phyloP scores from a whole-genome alignment of 2,329 filamentous ascomycete species.

The Diaporthe helianthi region DNA sequence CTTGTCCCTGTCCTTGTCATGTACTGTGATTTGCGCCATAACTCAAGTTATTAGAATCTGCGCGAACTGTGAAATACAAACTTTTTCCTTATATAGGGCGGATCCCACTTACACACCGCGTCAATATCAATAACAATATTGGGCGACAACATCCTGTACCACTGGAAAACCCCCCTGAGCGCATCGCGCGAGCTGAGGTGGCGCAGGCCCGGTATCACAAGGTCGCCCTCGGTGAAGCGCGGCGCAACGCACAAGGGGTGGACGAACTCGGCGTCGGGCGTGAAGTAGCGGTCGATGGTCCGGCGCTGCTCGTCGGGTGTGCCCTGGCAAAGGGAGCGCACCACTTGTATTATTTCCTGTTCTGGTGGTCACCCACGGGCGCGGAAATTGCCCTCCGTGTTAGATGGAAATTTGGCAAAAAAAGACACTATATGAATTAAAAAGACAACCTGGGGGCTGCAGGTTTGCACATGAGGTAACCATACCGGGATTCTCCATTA shows the following conservation, averaged over 20 bases:
- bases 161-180: constrained; percentile 75
- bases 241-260: constrained; percentile 81
- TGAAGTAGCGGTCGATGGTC: constrained; percentile 76
- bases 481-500: constrained; percentile 54
- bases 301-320: constrained; percentile 69
- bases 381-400: constrained; percentile 12
- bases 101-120: constrained; percentile 51
- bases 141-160: constrained; percentile 86
- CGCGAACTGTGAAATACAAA: too few species aligned
- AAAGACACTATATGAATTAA: neutral
- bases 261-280: constrained; percentile 72
- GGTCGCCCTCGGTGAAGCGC: constrained; percentile 50
- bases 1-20: constrained; percentile 68
- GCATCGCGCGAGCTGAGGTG: constrained; percentile 68
- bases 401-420: constrained; percentile 21
- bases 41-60: neutral
- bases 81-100: too few species aligned
- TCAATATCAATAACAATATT: constrained; percentile 72
- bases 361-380: constrained; percentile 41
- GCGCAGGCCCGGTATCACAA: constrained; percentile 52
- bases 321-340: constrained; percentile 72
- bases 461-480: constrained; percentile 2
- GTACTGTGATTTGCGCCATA: constrained; percentile 55
- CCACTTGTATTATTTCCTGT: constrained; percentile 69
- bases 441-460: neutral